Evolutionary conservation across 2,329 filamentous ascomycete species (phyloP).

Genomic region (Verticillium zaregamsianum): DNA sequence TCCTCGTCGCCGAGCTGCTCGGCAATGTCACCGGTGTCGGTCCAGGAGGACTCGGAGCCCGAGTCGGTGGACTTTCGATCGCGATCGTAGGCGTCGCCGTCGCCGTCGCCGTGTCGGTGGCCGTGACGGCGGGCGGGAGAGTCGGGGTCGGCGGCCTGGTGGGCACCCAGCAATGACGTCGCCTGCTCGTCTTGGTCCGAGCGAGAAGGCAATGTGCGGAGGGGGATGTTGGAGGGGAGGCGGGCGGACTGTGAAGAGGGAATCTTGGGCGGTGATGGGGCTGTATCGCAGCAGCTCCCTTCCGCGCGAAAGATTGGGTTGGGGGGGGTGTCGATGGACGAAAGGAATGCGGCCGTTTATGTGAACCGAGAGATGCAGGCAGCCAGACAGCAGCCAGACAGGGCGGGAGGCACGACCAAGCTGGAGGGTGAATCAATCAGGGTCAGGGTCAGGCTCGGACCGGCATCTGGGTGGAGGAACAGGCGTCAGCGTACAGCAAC

Average conservation of each 20-base stretch:
- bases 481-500: background rate
- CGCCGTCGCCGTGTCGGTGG: slow-evolving; percentile 35
- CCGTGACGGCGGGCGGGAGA: slow-evolving; percentile 25
- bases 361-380: background rate
- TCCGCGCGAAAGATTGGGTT: slow-evolving; percentile 37
- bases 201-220: slow-evolving; percentile 63
- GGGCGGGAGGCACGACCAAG: background rate
- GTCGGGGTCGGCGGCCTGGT: slow-evolving; percentile 20
- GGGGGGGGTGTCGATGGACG: slow-evolving; percentile 20
- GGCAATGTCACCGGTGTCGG: slow-evolving; percentile 90
- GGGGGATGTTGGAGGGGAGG: slow-evolving; percentile 80
- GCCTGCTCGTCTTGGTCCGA: slow-evolving; percentile 32
- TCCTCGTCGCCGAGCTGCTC: slow-evolving; percentile 87
- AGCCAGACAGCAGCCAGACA: background rate
- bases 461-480: slow-evolving; percentile 3
- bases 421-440: slow-evolving; percentile 4
- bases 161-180: slow-evolving; percentile 42
- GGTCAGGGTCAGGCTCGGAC: background rate
- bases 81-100: slow-evolving; percentile 41
- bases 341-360: slow-evolving; percentile 27
- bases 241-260: slow-evolving; percentile 64
- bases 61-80: slow-evolving; percentile 34
- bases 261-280: slow-evolving; percentile 80
- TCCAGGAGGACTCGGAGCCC: slow-evolving; percentile 74
- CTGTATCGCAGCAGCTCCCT: slow-evolving; percentile 73